These are phyloP conservation scores for Aspergillus neoniger DNA, from an alignment of 2,329 filamentous ascomycete species.

Conservation along the genomic window DNA sequence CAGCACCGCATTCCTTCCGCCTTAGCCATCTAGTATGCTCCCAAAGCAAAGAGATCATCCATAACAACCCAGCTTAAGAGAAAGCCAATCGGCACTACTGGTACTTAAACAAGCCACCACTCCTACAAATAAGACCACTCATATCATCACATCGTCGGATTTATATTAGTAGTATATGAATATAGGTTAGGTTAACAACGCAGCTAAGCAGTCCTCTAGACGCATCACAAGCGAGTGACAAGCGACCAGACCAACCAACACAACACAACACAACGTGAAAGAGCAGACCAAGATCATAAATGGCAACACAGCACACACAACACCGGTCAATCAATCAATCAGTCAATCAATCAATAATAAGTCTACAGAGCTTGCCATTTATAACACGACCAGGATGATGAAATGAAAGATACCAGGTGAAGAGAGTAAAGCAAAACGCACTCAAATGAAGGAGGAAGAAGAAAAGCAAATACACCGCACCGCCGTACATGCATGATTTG, in stretches of 20 bases:
- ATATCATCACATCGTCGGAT: not conserved
- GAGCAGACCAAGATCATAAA: not conserved
- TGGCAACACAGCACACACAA: not conserved
- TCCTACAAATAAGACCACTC: no score
- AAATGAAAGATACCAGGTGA: conserved; percentile 3
- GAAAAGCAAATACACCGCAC: not conserved
- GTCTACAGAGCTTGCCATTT: not conserved
- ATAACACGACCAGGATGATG: not conserved
- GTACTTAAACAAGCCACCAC: no score
- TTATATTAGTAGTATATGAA: not conserved
- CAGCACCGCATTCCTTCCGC: no score
- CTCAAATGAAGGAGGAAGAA: not conserved
- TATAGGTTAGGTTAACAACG: not conserved
- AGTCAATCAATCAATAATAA: not conserved
- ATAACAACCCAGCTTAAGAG: no score
- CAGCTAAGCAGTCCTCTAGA: not conserved
- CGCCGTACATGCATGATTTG: not conserved
- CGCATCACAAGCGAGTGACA: not conserved
- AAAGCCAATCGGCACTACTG: no score
- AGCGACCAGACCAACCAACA: not conserved
- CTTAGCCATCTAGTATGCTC: no score
- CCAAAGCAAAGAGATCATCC: no score
- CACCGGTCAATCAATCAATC: not conserved
- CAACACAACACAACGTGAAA: not conserved
- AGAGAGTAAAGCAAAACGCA: not conserved